These are phyloP conservation scores for Chrysanthemum lavandulifolium DNA, from an alignment of 129 eudicot genomes.

Conservation along the genomic window DNA sequence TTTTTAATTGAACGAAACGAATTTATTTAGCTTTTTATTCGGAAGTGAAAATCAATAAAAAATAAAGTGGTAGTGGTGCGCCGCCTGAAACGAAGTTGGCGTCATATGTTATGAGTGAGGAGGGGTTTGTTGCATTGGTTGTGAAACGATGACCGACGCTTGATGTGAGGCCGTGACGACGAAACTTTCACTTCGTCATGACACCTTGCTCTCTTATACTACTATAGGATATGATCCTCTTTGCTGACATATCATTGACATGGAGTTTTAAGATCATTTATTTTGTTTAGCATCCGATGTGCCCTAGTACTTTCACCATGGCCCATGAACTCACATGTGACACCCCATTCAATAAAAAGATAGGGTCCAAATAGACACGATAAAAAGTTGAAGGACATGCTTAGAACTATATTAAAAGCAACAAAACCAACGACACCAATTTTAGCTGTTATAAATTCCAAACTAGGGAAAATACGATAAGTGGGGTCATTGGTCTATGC, in stretches of 20 bases:
- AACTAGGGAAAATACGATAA: background rate
- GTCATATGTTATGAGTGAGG: too few relatives aligned
- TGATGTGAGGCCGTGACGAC: too few relatives aligned
- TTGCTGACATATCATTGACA: background rate
- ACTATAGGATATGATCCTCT: too few relatives aligned
- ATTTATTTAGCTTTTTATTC: too few relatives aligned
- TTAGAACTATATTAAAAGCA: background rate
- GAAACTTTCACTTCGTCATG: too few relatives aligned
- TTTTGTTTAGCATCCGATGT: background rate
- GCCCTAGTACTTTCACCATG: background rate
- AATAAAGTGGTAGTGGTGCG: too few relatives aligned
- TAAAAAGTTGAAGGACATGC: background rate
- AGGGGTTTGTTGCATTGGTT: too few relatives aligned
- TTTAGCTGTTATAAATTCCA: constrained; percentile 25
- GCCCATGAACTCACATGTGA: constrained; percentile 21
- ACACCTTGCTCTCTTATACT: too few relatives aligned
- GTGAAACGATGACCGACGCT: too few relatives aligned
- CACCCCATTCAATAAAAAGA: constrained; percentile 8
- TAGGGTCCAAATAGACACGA: constrained; percentile 7
- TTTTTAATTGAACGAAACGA: too few relatives aligned
- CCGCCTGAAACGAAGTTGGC: too few relatives aligned
- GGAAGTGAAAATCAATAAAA: too few relatives aligned
- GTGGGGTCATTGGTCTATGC: constrained; percentile 16
- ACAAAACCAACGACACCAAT: constrained; percentile 21
- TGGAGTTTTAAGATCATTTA: background rate